Conservation (phyloP, 805 yeast genomes). For the Candida easanensis region DNA sequence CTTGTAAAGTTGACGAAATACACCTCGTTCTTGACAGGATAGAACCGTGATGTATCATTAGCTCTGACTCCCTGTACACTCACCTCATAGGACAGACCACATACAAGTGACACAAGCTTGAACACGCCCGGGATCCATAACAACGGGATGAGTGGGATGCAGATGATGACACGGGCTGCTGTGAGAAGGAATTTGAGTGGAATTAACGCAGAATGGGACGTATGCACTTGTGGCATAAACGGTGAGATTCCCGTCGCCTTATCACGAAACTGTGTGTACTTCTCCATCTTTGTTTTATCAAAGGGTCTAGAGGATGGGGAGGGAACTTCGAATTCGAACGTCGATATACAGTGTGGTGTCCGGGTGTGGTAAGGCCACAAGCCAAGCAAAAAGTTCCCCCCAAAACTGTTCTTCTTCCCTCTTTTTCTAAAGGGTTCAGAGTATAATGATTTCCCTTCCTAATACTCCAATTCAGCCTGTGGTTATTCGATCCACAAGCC, state of each 20-base stretch:
- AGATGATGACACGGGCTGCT: neutral
- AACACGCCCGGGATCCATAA: no score
- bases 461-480: neutral
- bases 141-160: slow-evolving; percentile 1
- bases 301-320: no score
- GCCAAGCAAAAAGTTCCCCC: no score
- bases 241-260: slow-evolving; percentile 94
- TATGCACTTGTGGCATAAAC: slow-evolving; percentile 52
- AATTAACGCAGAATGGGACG: neutral
- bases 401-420: no score
- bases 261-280: slow-evolving; percentile 81
- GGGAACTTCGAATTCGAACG: no score
- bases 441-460: neutral
- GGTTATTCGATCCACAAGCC: neutral
- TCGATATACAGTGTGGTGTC: no score
- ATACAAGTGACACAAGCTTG: slow-evolving; percentile 15
- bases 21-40: slow-evolving; percentile 38
- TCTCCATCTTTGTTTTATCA: no score
- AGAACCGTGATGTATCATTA: slow-evolving; percentile 19
- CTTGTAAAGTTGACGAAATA: slow-evolving; percentile 47
- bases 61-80: slow-evolving; percentile 23
- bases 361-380: no score
- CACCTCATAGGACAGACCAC: slow-evolving; percentile 20
- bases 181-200: slow-evolving; percentile 1
- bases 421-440: no score